Evolutionary conservation across 2,329 filamentous ascomycete species (phyloP).

Genomic region (Colletotrichum chlorophyti): DNA sequence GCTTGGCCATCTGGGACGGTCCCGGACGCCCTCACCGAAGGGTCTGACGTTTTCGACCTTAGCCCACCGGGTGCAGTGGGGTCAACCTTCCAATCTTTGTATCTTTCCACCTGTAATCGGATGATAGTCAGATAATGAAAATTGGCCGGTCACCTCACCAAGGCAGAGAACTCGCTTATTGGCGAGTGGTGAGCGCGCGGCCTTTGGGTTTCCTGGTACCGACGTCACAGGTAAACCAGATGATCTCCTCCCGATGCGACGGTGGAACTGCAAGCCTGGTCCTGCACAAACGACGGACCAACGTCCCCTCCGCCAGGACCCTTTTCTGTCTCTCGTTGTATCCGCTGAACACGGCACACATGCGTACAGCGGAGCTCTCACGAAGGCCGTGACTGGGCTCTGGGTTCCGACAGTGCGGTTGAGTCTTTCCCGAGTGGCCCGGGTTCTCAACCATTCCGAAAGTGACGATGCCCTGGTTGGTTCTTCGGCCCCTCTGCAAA

Average conservation of each 20-base stretch:
- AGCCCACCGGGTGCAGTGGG: background rate
- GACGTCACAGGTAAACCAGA: conserved; percentile 10
- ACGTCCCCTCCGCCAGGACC: background rate
- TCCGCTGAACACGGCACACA: conserved; percentile 7
- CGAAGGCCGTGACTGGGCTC: background rate
- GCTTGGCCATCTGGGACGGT: conserved; percentile 5
- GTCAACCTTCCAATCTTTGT: background rate
- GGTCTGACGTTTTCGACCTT: background rate
- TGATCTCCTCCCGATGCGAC: conserved; percentile 1
- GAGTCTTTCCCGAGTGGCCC: conserved; percentile 3
- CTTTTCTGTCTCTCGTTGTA: background rate
- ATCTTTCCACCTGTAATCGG: background rate
- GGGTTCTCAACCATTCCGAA: background rate
- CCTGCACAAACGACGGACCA: background rate
- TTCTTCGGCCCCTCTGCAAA: background rate
- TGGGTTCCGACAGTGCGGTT: conserved; percentile 5
- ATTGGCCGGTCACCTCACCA: background rate
- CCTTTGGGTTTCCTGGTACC: background rate
- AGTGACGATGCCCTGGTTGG: background rate
- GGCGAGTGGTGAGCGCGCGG: too few relatives aligned
- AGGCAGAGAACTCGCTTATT: background rate
- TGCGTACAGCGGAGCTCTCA: conserved; percentile 14
- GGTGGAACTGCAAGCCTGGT: background rate
- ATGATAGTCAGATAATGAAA: conserved; percentile 6
- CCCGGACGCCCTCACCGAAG: conserved; percentile 2